A percentile compares a stretch with the other conserved stretches of the same genome.
Evolutionary conservation across 2,329 filamentous ascomycete species (phyloP).

Genomic region (Botrytis tulipae): DNA sequence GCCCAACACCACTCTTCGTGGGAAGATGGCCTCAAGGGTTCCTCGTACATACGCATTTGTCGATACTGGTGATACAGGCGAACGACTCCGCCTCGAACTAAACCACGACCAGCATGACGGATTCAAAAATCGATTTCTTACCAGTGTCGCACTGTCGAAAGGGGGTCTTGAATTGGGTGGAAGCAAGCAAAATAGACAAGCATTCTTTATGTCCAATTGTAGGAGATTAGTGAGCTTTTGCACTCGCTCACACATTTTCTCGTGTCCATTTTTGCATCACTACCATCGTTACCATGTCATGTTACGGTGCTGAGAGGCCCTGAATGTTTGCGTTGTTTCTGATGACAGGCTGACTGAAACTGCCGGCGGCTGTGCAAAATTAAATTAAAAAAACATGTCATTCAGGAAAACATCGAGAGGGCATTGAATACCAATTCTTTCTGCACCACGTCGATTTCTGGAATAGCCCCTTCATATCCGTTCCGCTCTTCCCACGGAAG

Average conservation of each 20-base stretch:
- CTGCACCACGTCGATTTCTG: neutral
- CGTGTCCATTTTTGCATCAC: conserved; percentile 30
- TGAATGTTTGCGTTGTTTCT: conserved; percentile 17
- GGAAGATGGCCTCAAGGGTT: neutral
- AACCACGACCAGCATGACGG: conserved; percentile 21
- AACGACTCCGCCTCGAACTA: conserved; percentile 23
- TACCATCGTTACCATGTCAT: neutral
- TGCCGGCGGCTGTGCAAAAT: conserved; percentile 19
- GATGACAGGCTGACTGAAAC: conserved; percentile 19
- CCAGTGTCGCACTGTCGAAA: conserved; percentile 17
- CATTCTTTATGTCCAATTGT: conserved; percentile 10
- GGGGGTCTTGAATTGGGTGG: neutral
- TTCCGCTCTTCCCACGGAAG: neutral
- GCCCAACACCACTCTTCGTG: conserved; percentile 8
- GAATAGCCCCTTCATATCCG: neutral
- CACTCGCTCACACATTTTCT: conserved; percentile 19
- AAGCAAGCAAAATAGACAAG: conserved; percentile 17
- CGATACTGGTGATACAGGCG: conserved; percentile 15
- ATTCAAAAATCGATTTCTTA: conserved; percentile 18
- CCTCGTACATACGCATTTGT: conserved; percentile 2
- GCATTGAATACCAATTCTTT: neutral
- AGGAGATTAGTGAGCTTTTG: conserved; percentile 1
- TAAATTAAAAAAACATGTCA: neutral
- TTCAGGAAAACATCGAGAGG: neutral
- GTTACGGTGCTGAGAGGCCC: neutral